Evolutionary conservation across 2,329 filamentous ascomycete species (phyloP).

Genomic region (Diaporthe amygdali): DNA sequence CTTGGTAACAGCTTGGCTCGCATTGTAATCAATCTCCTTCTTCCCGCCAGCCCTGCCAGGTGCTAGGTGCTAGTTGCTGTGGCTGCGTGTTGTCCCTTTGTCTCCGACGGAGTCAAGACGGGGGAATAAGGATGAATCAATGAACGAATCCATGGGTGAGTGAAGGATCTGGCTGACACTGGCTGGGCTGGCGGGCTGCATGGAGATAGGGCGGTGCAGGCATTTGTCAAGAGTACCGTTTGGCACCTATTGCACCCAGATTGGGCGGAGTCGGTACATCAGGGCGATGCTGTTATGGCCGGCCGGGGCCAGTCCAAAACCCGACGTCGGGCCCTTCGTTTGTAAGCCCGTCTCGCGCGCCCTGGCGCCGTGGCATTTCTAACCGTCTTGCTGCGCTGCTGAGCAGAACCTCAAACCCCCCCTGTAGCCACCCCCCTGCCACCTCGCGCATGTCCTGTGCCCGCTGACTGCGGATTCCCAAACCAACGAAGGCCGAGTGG

Average conservation of each 20-base stretch:
- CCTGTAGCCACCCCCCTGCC: conserved; percentile 7
- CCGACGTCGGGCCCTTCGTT: conserved; percentile 22
- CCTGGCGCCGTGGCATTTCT: conserved; percentile 1
- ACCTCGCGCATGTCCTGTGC: neutral
- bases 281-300: conserved; percentile 1
- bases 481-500: conserved; percentile 25
- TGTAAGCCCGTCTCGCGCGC: conserved; percentile 21
- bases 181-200: conserved; percentile 3
- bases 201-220: conserved; percentile 18
- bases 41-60: too few relatives aligned
- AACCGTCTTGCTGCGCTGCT: neutral
- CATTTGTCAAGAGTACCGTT: conserved; percentile 19
- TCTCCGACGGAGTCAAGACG: conserved; percentile 14
- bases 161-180: conserved; percentile 7
- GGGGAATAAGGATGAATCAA: conserved; percentile 5
- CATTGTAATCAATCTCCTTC: neutral
- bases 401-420: neutral
- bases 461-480: conserved; percentile 26
- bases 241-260: neutral
- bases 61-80: neutral
- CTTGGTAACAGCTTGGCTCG: conserved; percentile 3
- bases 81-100: conserved; percentile 3
- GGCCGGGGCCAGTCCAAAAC: conserved; percentile 26
- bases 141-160: neutral
- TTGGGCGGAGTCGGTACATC: conserved; percentile 19